Evolutionary conservation across 176 grass and related monocot species (phyloP), one percentile per base, ranked within the genome.

Genomic region (Tuctoria greenei): DNA sequence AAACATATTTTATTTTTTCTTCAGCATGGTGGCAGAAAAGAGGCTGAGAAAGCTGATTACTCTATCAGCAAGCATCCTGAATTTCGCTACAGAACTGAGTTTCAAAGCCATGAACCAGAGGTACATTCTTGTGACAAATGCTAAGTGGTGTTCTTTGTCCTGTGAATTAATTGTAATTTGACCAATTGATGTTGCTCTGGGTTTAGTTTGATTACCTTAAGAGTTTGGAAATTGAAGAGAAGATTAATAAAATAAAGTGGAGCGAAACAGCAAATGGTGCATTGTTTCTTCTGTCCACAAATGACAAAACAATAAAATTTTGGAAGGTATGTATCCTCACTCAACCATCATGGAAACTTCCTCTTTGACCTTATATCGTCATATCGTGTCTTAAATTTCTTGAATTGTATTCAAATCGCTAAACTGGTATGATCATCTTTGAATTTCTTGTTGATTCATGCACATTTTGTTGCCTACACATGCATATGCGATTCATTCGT

Each of bases 141-240:
- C 39, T 43, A 56, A 49, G 25, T 72, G 28, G 16, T 24, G 27
- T 10, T 45, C 17, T 62, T 50, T 39, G 14, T 79, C 67, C 71
- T 77, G 14, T 63, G 74, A 76, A 75, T 76, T 42, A 72, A 61
- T 28, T 84, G 7, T 79, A 75, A 67, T 73, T 75, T 90, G 39
- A 86, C 44, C 37, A 84, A 56, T 4, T 75, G 28, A 68, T 44
- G 18, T 75, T 88, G 46, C 77, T 71, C 64, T 78, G 26, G 17
- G 56, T 75, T 78, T 84, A 98, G 95, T 98, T 98, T 81, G 95
- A 98, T 87, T 98, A 98, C 72, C 95, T 98, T 61, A 98, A 98
- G 82, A 98, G 95, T 60, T 90, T 94, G 91, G 95, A 98, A 90
- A 98, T 98, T 75, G 95, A 94, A 91, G 95, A 98, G 89, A 98